These are phyloP conservation scores for Suillus plorans DNA, from an alignment of 768 basidiomycete species.

Conservation along the genomic window DNA sequence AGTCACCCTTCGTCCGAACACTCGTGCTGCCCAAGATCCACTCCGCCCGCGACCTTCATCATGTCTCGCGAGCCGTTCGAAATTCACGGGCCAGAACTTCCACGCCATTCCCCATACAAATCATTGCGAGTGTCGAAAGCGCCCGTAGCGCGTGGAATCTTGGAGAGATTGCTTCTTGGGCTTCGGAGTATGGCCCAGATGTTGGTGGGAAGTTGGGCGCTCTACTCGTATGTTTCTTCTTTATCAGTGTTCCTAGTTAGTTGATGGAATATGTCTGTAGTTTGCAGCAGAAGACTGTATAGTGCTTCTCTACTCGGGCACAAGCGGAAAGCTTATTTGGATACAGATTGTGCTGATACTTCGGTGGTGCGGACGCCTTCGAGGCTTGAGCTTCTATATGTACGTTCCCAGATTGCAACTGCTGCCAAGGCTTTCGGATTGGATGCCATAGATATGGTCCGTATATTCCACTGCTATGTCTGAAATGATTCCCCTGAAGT, in stretches of 20 bases:
- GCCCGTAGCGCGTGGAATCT: conserved; percentile 69
- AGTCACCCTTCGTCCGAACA: conserved; percentile 49
- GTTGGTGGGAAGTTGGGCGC: conserved; percentile 58
- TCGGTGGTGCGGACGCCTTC: conserved; percentile 75
- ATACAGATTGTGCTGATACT: conserved; percentile 86
- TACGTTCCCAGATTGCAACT: conserved; percentile 79
- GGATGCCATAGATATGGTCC: conserved; percentile 88
- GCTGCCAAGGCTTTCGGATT: conserved; percentile 82
- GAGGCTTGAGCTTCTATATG: conserved; percentile 75
- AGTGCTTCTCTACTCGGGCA: conserved; percentile 16
- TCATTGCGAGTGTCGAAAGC: conserved; percentile 87
- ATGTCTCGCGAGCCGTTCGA: conserved; percentile 46
- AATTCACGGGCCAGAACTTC: conserved; percentile 24
- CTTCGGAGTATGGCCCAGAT: conserved; percentile 41
- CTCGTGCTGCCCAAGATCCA: conserved; percentile 88
- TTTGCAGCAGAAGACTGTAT: conserved; percentile 95
- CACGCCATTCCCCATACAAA: conserved; percentile 40
- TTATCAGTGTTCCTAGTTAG: not conserved
- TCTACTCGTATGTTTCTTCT: conserved; percentile 53
- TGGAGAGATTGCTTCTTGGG: conserved; percentile 71
- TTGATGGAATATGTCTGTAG: conserved; percentile 38
- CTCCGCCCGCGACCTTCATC: conserved; percentile 61
- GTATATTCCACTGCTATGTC: conserved; percentile 5
- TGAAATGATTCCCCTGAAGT: conserved; percentile 4
- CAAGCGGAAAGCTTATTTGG: conserved; percentile 8